phyloP scores from a whole-genome alignment of 352 stramenopile genomes.

The Globisporangium megalacanthum region DNA sequence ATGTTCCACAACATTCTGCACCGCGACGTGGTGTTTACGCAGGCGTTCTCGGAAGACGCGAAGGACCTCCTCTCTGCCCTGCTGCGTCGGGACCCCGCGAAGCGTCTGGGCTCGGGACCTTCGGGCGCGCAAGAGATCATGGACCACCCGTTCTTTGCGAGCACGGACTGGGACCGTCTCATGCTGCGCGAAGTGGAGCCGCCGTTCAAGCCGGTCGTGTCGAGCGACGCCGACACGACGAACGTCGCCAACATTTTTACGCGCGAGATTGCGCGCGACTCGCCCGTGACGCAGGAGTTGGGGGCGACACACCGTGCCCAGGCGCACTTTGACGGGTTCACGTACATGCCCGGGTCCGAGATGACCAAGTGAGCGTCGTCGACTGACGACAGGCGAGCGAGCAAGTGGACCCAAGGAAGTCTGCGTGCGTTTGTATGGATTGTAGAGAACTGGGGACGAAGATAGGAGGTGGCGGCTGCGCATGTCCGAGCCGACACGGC shows the following conservation, averaged over 20 bases:
- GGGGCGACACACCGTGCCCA: constrained; percentile 77
- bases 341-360: constrained; percentile 81
- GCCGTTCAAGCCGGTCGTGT: constrained; percentile 84
- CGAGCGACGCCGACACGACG: constrained; percentile 71
- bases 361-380: constrained; percentile 24
- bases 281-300: constrained; percentile 80
- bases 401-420: not conserved
- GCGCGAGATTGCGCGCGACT: constrained; percentile 81
- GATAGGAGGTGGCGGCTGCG: not conserved
- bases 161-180: constrained; percentile 81
- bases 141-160: constrained; percentile 86
- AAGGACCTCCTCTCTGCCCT: constrained; percentile 78
- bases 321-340: constrained; percentile 92
- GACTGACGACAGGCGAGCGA: not conserved
- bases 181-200: constrained; percentile 78
- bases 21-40: constrained; percentile 81
- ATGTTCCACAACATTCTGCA: constrained; percentile 95
- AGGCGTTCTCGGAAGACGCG: constrained; percentile 84
- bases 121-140: constrained; percentile 87
- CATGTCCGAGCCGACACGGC: not conserved
- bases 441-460: not conserved
- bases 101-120: constrained; percentile 72
- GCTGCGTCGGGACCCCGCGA: constrained; percentile 76
- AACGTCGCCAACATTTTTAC: constrained; percentile 89
- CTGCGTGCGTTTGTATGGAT: not conserved